Evolutionary conservation across 192 early-diverging fungal genomes (phyloP).

Genomic region (Linnemannia exigua): DNA sequence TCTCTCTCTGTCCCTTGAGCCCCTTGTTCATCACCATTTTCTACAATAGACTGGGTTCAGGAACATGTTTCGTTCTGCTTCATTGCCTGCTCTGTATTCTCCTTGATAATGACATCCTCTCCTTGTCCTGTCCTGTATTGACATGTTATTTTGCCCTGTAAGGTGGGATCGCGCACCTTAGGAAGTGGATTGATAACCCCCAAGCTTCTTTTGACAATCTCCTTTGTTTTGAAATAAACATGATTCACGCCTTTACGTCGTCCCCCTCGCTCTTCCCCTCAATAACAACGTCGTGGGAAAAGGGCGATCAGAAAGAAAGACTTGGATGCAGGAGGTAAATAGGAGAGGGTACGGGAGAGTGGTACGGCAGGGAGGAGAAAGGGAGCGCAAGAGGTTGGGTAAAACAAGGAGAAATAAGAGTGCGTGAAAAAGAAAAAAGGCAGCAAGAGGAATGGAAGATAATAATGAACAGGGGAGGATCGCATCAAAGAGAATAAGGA

Average conservation of each 20-base stretch:
- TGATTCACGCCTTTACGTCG: background rate
- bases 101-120: no score
- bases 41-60: no score
- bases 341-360: background rate
- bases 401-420: background rate
- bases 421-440: background rate
- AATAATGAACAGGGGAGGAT: background rate
- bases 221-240: background rate
- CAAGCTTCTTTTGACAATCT: background rate
- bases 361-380: background rate
- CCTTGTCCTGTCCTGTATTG: no score
- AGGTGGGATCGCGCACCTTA: background rate
- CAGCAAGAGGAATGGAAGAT: no score
- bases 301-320: background rate
- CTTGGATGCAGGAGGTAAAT: background rate
- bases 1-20: background rate
- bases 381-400: no score
- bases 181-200: no score
- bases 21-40: background rate
- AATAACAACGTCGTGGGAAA: background rate
- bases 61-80: no score
- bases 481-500: conserved; percentile 13
- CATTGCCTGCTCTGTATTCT: no score
- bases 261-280: background rate
- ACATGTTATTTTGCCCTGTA: background rate